Base-by-base conservation (phyloP, 768 basidiomycete genomes). In the Omphalotus guepiniiformis region DNA sequence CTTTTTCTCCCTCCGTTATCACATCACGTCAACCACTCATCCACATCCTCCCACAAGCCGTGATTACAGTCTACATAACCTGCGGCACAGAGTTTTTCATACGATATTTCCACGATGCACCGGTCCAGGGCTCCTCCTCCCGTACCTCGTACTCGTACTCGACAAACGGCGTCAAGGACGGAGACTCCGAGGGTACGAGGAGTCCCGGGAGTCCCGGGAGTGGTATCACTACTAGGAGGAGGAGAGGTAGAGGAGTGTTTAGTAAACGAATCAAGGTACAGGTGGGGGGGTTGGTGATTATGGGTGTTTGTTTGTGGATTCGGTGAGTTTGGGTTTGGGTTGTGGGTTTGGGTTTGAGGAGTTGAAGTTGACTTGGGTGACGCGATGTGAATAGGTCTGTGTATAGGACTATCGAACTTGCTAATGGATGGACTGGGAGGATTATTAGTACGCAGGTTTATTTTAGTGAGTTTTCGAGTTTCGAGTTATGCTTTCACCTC, bases 361-460 rank as follows among this genome's bases (percentile, higher is more conserved):
- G 2, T 22, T 28, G 39, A 21, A 2, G 12, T 23, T 39, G 19
- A 32, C 19, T 13, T 22, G 30, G n/a, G n/a, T n/a, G n/a, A n/a
- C n/a, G n/a, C 21, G 19, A 0, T n/a, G n/a, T 18, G 13, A 12
- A 6, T 42, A 75, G 72, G 30, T 61, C 66, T 6, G 58, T 74
- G 13, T 74, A 75, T 55, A 66, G 73, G 29, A 69, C 66, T 3
- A 61, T 70, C 34, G 73, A 74, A 53, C 62, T 75, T 2, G 41
- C 60, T 5, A 68, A 69, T 35, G 68, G 73, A 4, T 74, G 73
- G 73, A 52, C 53, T 19, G 71, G 73, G 4, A 52, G 56, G 5
- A 64, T 75, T 43, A 69, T 72, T 29, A 52, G 55, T 2, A 72
- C 68, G 0, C 55, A 76, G 52, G 50, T 66, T 8, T 69, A 67